Base-by-base conservation (phyloP, 2,329 filamentous ascomycete species). In the Alternaria brassicicola region DNA sequence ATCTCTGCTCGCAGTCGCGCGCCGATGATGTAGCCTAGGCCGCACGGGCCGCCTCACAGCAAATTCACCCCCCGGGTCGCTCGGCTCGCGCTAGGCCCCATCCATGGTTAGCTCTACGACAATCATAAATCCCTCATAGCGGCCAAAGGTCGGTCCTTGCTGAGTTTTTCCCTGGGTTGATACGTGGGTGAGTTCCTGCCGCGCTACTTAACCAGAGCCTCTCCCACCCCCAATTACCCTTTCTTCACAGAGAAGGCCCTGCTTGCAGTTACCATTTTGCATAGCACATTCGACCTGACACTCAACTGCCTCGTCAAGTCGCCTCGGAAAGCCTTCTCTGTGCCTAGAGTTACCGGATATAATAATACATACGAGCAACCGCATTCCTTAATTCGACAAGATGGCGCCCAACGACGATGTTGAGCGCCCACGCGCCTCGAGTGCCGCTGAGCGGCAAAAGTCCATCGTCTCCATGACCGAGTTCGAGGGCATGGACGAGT, bases 401-500 rank as follows among this genome's bases (percentile, higher is more conserved):
- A 70, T 70, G 68, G 59, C 68, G 63, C 66, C 66, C 59, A 64
- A 65, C 63, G 70, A 74, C 63, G 74, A 76, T 65, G 64, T 76
- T 65, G 74, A 77, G 69, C 68, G 72, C 68, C 61, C 66, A 61
- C 62, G 71, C 63, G 62, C 69, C 59, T 66, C 65, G 62, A 66
- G 62, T 56, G 66, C 65, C 59, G 68, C 68, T 60, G 67, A 69
- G 55, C 72, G 75, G 52, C 70, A 73, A 33, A 73, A 73, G 67
- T 77, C 75, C 41, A 73, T 75, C 28, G 72, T 73, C 63, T 66
- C 62, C 51, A 65, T 74, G 66, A 69, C 69, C 48, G 73, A 69
- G 45, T 76, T 78, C 60, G 79, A 82, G 67, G 80, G 81, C 66
- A 74, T 79, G 78, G 86, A 88, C 75, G 87, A 89, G 77, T 89